Percentiles rank a stretch among this genome's conserved stretches.
These are phyloP conservation scores for Beauveria brongniartii DNA, from an alignment of 2,329 filamentous ascomycete genomes.

Conservation along the genomic window DNA sequence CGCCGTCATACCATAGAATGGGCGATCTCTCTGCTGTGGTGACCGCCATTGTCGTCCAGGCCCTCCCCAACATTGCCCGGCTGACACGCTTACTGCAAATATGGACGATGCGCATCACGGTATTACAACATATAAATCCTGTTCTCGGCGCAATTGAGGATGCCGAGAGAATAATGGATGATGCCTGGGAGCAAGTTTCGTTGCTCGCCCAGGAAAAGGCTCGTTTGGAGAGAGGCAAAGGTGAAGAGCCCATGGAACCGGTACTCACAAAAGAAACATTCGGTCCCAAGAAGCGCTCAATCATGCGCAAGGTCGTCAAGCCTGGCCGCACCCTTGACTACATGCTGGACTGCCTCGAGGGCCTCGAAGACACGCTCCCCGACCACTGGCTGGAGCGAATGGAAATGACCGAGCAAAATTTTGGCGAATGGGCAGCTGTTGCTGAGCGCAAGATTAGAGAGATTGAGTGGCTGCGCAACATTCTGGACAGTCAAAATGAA, in stretches of 20 bases:
- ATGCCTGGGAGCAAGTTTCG: slow-evolving; percentile 58
- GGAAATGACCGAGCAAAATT: slow-evolving; percentile 69
- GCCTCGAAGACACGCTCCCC: slow-evolving; percentile 73
- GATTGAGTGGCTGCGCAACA: slow-evolving; percentile 42
- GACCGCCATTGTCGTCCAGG: slow-evolving; percentile 84
- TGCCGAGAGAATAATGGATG: slow-evolving; percentile 54
- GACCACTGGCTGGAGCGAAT: slow-evolving; percentile 82
- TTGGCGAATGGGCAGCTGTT: slow-evolving; percentile 70
- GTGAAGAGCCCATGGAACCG: slow-evolving; percentile 8
- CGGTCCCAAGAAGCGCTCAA: slow-evolving; percentile 49
- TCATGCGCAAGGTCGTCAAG: slow-evolving; percentile 61
- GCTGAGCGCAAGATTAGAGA: slow-evolving; percentile 69
- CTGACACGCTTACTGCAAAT: slow-evolving; percentile 64
- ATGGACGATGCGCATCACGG: slow-evolving; percentile 70
- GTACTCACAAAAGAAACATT: slow-evolving; percentile 38
- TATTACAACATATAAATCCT: slow-evolving; percentile 64
- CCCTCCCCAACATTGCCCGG: slow-evolving; percentile 71
- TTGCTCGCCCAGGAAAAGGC: slow-evolving; percentile 15
- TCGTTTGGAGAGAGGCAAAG: slow-evolving; percentile 15
- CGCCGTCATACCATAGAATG: slow-evolving; percentile 53
- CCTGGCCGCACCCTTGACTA: slow-evolving; percentile 69
- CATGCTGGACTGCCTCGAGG: slow-evolving; percentile 83
- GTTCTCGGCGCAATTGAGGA: slow-evolving; percentile 60
- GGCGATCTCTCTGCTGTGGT: slow-evolving; percentile 87
- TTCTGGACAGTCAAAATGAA: not conserved